These are phyloP conservation scores for Hortaea werneckii DNA, from an alignment of 2,329 filamentous ascomycete species.

Conservation along the genomic window DNA sequence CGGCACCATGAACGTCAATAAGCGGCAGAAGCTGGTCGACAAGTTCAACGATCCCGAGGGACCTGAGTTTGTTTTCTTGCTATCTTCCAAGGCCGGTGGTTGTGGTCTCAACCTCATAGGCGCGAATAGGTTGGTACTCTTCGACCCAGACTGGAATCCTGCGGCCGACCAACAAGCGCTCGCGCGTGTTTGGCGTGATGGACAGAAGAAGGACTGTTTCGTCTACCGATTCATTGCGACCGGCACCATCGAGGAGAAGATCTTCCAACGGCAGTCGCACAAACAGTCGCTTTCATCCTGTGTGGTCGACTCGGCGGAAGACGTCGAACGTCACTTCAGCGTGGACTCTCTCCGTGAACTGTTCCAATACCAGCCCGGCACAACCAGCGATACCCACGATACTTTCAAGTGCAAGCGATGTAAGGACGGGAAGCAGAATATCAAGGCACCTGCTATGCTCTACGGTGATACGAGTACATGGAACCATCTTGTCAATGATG, in stretches of 20 bases:
- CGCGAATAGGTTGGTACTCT: constrained; percentile 86
- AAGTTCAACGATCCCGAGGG: constrained; percentile 93
- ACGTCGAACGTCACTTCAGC: constrained; percentile 94
- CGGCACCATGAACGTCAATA: constrained; percentile 95
- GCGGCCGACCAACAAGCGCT: constrained; percentile 95
- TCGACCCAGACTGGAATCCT: constrained; percentile 93
- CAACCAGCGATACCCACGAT: constrained; percentile 88
- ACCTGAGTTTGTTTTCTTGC: constrained; percentile 84
- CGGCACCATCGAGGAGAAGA: constrained; percentile 97
- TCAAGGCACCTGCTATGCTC: constrained; percentile 89
- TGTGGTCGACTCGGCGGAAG: constrained; percentile 91
- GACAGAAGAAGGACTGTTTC: constrained; percentile 98
- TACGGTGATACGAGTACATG: constrained; percentile 98
- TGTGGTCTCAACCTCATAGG: constrained; percentile 95
- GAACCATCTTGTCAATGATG: constrained; percentile 87
- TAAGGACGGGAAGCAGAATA: constrained; percentile 65
- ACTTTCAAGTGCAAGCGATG: constrained; percentile 98
- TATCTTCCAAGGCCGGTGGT: constrained; percentile 92
- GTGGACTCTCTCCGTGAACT: constrained; percentile 83
- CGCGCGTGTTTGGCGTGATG: constrained; percentile 95
- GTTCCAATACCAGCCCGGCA: constrained; percentile 82
- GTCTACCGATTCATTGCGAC: constrained; percentile 99
- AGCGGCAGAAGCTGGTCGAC: constrained; percentile 93
- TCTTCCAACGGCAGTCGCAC: constrained; percentile 96
- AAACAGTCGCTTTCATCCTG: constrained; percentile 95